Evolutionary conservation across 2,329 filamentous ascomycete species (phyloP).

Genomic region (Trichophyton schoenleinii): DNA sequence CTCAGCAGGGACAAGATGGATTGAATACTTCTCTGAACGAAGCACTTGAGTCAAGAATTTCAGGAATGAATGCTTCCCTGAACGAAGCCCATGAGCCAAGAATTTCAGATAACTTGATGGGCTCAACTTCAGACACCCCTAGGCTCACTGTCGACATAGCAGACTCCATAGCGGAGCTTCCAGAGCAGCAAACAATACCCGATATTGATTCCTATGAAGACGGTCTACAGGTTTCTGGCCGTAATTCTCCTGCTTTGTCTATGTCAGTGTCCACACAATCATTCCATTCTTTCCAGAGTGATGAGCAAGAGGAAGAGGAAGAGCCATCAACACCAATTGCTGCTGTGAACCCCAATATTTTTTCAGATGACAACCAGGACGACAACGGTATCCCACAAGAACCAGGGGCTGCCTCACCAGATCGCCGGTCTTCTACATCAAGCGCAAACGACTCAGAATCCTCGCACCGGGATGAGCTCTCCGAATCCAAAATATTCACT

Average conservation of each 20-base stretch:
- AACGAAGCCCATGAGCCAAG: not conserved
- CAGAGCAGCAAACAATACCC: not conserved
- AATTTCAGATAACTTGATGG: not conserved
- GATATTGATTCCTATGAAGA: not conserved
- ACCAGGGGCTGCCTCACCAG: not conserved
- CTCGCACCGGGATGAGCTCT: slow-evolving; percentile 24
- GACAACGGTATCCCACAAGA: not conserved
- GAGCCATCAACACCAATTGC: not conserved
- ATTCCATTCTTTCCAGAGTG: not conserved
- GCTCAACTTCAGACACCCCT: not conserved
- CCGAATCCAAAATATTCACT: slow-evolving; percentile 36
- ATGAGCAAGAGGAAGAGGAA: not conserved
- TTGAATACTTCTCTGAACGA: not conserved
- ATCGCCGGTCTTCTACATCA: not conserved
- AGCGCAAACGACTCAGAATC: not conserved
- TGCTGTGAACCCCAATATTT: not conserved
- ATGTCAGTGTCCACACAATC: not conserved
- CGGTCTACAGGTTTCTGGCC: not conserved
- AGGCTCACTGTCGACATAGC: not conserved
- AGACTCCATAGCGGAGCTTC: not conserved
- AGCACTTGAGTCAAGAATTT: not conserved
- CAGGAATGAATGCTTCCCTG: not conserved
- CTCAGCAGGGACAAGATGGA: not conserved
- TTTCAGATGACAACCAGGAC: not conserved
- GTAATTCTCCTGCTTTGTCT: not conserved